Base-by-base conservation (phyloP, 2,329 filamentous ascomycete species). In the Colletotrichum plurivorum region DNA sequence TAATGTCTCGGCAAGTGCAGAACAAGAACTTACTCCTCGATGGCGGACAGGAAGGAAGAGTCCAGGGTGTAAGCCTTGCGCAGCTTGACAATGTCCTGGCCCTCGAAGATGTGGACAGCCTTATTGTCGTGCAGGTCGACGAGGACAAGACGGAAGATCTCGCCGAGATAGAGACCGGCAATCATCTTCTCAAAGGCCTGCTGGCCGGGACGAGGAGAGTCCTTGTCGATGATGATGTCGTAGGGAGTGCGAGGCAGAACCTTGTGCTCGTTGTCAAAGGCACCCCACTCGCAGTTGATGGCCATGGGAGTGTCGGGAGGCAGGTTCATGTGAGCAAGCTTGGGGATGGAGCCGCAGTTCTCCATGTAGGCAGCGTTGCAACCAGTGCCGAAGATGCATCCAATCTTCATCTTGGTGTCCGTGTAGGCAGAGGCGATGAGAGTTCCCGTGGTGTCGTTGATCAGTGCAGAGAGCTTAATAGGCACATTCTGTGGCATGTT, bases 351-450 rank as follows among this genome's bases (percentile, higher is more conserved):
- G 73, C 94, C 94, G 72, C 90, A 93, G 76, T 97, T 84, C 82
- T 99, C 96, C 93, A 99, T 97, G 84, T 99, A 99, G 46, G 96
- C 96, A 48, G 95, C 96, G 77, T 99, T 99, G 84, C 96, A 98
- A 69, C 96, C 96, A 13, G 96, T 99, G 75, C 96, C 96, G 76
- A 99, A 99, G 78, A 99, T 99, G 82, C 95, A 98, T 64, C 96
- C 96, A 76, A 98, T 96, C 83, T 91, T 94, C 89, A 98, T 97
- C 74, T 91, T 90, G 53, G 91, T 85, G 78, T 99, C 95, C n/a
- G 95, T 98, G 83, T 99, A 99, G 36, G 94, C 92, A 27, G 95
- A 98, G 70, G 96, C 96, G 76, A 99, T 97, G 76, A 99, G 85
- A 39, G 96, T 99, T 76, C 96, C 96, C 18, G 95, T 98, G 55